A percentile compares a stretch with the other conserved stretches of the same genome.
These are phyloP conservation scores for Collybiopsis confluens DNA, from an alignment of 768 basidiomycete species.

Conservation along the genomic window DNA sequence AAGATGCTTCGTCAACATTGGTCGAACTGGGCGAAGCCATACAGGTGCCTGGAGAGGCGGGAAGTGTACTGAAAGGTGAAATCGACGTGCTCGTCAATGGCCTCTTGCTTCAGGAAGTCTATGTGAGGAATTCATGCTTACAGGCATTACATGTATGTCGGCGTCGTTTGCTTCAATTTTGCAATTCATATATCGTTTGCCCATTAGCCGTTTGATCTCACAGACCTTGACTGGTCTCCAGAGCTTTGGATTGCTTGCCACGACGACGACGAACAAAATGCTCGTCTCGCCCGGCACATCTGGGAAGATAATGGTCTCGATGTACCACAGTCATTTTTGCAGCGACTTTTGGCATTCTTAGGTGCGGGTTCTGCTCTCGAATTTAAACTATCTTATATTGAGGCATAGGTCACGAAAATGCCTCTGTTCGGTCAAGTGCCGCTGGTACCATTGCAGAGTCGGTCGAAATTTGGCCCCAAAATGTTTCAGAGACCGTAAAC, in stretches of 20 bases:
- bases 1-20: slow-evolving; percentile 78
- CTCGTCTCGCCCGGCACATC: slow-evolving; percentile 67
- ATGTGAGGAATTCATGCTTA: slow-evolving; percentile 85
- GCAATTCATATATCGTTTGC: slow-evolving; percentile 1
- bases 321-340: slow-evolving; percentile 64
- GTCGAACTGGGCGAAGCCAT: slow-evolving; percentile 81
- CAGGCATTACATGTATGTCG: slow-evolving; percentile 76
- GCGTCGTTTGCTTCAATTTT: background rate
- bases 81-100: slow-evolving; percentile 63
- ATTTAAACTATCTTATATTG: background rate
- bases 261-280: slow-evolving; percentile 84
- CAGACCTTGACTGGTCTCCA: slow-evolving; percentile 90
- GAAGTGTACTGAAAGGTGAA: slow-evolving; percentile 53
- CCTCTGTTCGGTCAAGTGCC: slow-evolving; percentile 71
- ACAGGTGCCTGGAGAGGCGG: slow-evolving; percentile 32
- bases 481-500: slow-evolving; percentile 39
- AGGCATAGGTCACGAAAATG: slow-evolving; percentile 67
- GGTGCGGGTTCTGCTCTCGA: slow-evolving; percentile 39
- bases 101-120: slow-evolving; percentile 79
- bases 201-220: slow-evolving; percentile 83
- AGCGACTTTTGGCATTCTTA: slow-evolving; percentile 58
- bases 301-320: slow-evolving; percentile 98
- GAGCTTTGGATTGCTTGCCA: slow-evolving; percentile 86
- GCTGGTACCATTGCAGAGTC: slow-evolving; percentile 76
- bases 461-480: slow-evolving; percentile 66